Base-by-base conservation (phyloP, 306 rosid genomes). In the Mucuna pruriens region DNA sequence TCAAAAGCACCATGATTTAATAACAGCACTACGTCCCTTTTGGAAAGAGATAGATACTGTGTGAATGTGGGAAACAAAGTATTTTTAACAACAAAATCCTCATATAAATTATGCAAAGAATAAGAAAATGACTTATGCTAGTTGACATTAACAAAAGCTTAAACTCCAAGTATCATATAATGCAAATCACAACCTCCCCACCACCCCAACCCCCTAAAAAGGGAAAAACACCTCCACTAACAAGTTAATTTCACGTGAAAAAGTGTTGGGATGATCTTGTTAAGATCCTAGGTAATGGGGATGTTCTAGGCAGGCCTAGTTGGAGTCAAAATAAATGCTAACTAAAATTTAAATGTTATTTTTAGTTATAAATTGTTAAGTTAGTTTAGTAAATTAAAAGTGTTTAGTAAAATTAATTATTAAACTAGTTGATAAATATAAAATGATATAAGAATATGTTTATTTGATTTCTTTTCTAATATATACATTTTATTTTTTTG, bases 1-100 rank as follows among this genome's bases (percentile, higher is more conserved):
- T 83, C 81, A 71, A 76, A 83, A 76, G 73, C 57, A 22, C 9
- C 45, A 79, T 75, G 29, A 79, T 25, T 66, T 77, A 81, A 76
- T 54, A 76, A 61, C 36, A 54, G 76, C 79, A 86, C 83, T 74
- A 31, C 0, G 25, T 36, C 6, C 16, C 17, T 45, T 77, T 17
- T 70, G 10, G 16, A 86, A 74, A 78, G 31, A 7, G 77, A 54
- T 64, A 9, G 51, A 38, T 22, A 36, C 48, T 40, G 49, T 46
- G 42, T 65, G n/a, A 63, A 74, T 75, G 77, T 70, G 74, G 38
- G 64, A 63, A 79, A 44, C 77, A 67, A 45, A 26, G 81, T 31
- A 74, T 48, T 64, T 74, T 61, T 78, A 15, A 67, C 71, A 15
- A 13, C 55, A 68, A 23, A 67, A 69, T 48, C 78, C 49, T 78